Conservation (phyloP, 768 basidiomycete species). For the Kwoniella dendrophila region DNA sequence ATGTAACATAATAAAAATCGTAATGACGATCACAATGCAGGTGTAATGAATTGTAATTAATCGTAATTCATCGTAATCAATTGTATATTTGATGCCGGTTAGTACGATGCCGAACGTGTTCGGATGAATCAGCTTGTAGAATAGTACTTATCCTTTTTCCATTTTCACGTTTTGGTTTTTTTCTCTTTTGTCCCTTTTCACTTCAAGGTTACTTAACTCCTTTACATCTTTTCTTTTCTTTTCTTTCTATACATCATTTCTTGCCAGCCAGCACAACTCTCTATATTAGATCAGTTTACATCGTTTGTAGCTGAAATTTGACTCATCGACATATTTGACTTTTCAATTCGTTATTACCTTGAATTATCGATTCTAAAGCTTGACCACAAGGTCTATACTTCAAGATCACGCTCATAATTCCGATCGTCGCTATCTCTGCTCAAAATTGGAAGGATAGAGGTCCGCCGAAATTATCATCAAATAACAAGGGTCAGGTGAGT, state of each 20-base stretch:
- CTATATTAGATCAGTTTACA: not conserved
- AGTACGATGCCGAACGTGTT: not conserved
- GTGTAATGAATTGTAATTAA: not conserved
- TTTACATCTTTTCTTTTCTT: constrained; percentile 1
- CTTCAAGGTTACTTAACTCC: not conserved
- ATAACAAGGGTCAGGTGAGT: constrained; percentile 7
- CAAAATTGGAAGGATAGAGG: constrained; percentile 16
- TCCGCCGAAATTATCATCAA: constrained; percentile 2
- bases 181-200: constrained; percentile 5
- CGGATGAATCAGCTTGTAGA: not conserved
- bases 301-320: not conserved
- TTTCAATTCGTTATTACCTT: not conserved
- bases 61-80: not conserved
- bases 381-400: constrained; percentile 16
- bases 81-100: too few species aligned
- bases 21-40: not conserved
- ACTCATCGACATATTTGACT: not conserved
- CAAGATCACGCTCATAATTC: constrained; percentile 23
- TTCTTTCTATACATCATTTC: not conserved
- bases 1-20: too few species aligned
- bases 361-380: not conserved
- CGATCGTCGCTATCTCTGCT: constrained; percentile 8
- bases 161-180: too few species aligned
- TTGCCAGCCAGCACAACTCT: not conserved
- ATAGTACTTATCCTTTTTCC: too few species aligned